Conservation (phyloP, 2,329 filamentous ascomycete species). For the Calonectria naviculata region DNA sequence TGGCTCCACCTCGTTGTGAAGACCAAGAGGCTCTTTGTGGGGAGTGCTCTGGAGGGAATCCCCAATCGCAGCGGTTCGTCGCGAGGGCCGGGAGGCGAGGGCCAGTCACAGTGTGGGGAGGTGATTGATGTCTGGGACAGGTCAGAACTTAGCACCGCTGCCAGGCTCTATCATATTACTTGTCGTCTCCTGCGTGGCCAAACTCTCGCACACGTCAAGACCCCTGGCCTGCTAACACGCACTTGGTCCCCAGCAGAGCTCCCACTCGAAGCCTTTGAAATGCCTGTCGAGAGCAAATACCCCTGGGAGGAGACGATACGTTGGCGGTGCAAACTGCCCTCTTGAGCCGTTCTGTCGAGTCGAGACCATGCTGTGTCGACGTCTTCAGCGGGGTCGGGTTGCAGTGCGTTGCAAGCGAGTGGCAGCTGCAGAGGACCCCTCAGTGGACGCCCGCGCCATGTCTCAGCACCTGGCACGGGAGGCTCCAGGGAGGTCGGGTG, state of each 20-base stretch:
- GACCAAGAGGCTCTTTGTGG: slow-evolving; percentile 20
- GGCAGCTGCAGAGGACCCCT: neutral
- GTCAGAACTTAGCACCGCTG: slow-evolving; percentile 9
- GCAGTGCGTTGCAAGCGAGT: neutral
- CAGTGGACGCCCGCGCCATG: neutral
- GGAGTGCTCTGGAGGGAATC: neutral
- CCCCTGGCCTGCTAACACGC: neutral
- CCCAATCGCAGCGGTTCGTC: neutral
- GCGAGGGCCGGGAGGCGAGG: neutral
- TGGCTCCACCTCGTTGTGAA: slow-evolving; percentile 9
- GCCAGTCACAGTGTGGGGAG: slow-evolving; percentile 10
- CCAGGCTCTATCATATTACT: neutral
- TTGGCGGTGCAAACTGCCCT: slow-evolving; percentile 2
- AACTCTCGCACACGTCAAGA: neutral
- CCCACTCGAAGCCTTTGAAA: slow-evolving; percentile 1
- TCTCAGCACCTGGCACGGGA: slow-evolving; percentile 7
- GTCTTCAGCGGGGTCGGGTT: slow-evolving; percentile 9
- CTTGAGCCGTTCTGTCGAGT: neutral
- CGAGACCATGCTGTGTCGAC: neutral
- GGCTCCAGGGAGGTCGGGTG: neutral
- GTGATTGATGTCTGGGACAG: slow-evolving; percentile 5
- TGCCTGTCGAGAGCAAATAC: neutral
- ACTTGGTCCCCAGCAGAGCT: neutral
- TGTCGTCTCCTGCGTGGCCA: neutral
- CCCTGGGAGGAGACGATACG: neutral